Conservation (phyloP, 306 rosid species). For the Fagus sylvatica region DNA sequence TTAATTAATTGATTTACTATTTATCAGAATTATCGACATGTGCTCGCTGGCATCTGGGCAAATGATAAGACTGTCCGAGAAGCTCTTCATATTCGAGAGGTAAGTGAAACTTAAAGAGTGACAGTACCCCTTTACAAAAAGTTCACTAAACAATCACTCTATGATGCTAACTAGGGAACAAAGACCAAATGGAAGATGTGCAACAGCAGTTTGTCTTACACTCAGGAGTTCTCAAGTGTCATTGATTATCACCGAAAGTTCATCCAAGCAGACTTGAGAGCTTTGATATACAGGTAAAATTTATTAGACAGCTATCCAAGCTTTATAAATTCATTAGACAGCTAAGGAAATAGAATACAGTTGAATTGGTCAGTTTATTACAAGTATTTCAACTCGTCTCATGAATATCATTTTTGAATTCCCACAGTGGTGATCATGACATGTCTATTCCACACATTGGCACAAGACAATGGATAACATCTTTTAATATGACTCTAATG, state of each 20-base stretch:
- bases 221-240: constrained; percentile 15
- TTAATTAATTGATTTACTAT: neutral
- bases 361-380: too few species aligned
- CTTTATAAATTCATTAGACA: too few species aligned
- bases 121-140: neutral
- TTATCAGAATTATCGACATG: constrained; percentile 3
- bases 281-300: constrained; percentile 7
- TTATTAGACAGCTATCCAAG: too few species aligned
- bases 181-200: constrained; percentile 16
- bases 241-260: constrained; percentile 5
- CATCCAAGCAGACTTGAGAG: neutral
- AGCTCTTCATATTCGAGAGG: constrained; percentile 3
- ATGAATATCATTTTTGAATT: neutral
- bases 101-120: neutral
- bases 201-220: constrained; percentile 11
- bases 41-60: constrained; percentile 10
- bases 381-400: neutral
- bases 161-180: neutral
- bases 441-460: constrained; percentile 5
- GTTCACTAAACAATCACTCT: neutral
- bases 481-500: constrained; percentile 7
- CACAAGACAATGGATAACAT: constrained; percentile 6
- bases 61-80: constrained; percentile 6
- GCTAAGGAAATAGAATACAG: too few species aligned
- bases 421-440: constrained; percentile 12